Conservation (phyloP, 2,329 filamentous ascomycete species). For the Zymoseptoria crescenta region DNA sequence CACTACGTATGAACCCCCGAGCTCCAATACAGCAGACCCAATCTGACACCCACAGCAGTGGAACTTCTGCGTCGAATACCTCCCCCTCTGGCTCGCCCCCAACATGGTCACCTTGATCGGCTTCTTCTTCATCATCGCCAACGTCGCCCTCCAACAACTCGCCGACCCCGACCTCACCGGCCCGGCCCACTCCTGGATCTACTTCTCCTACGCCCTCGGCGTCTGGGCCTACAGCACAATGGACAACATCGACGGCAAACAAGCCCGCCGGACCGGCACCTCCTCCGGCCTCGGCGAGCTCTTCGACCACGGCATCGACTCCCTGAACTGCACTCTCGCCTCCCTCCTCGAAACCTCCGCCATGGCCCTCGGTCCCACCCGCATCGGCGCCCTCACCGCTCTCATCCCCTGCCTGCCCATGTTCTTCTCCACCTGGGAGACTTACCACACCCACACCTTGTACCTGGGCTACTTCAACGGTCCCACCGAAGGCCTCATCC, state of each 20-base stretch:
- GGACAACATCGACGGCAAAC: constrained; percentile 98
- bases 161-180: constrained; percentile 86
- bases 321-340: constrained; percentile 89
- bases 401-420: constrained; percentile 88
- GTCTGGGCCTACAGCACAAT: constrained; percentile 97
- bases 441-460: constrained; percentile 94
- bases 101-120: constrained; percentile 96
- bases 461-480: constrained; percentile 97
- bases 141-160: constrained; percentile 66
- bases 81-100: constrained; percentile 93
- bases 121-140: constrained; percentile 86
- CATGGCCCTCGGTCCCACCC: constrained; percentile 80
- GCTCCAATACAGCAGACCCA: not conserved
- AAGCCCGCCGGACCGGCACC: constrained; percentile 87
- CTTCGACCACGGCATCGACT: constrained; percentile 98
- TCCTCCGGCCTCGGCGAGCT: constrained; percentile 92
- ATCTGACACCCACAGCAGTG: constrained; percentile 59
- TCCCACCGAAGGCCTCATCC: constrained; percentile 86
- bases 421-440: constrained; percentile 99
- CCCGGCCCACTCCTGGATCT: constrained; percentile 69
- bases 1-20: constrained; percentile 67
- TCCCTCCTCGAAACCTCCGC: constrained; percentile 86
- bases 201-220: constrained; percentile 90
- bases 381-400: constrained; percentile 82
- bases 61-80: constrained; percentile 87